Conservation (phyloP, 2,329 filamentous ascomycete species). For the Trichoderma atroviride region DNA sequence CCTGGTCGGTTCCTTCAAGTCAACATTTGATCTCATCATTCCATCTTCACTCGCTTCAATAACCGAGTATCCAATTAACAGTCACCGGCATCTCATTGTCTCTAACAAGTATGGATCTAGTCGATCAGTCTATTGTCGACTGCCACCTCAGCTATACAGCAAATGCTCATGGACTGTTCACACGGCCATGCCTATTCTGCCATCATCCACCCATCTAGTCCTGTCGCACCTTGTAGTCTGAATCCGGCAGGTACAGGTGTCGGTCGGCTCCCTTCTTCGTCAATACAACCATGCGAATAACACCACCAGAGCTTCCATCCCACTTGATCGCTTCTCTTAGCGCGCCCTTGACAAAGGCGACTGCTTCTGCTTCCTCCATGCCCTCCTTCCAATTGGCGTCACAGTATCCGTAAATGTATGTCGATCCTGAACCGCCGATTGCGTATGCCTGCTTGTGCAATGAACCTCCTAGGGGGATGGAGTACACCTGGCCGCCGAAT, state of each 20-base stretch:
- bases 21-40: background rate
- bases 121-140: conserved; percentile 3
- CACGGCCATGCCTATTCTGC: background rate
- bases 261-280: conserved; percentile 86
- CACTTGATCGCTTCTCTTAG: conserved; percentile 96
- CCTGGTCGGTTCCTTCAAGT: background rate
- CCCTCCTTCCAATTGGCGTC: conserved; percentile 93
- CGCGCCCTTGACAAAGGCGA: conserved; percentile 89
- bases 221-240: conserved; percentile 76
- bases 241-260: conserved; percentile 94
- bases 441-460: conserved; percentile 96
- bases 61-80: background rate
- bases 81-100: background rate
- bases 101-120: background rate
- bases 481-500: conserved; percentile 96
- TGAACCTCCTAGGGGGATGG: conserved; percentile 92
- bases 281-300: conserved; percentile 96
- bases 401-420: conserved; percentile 99
- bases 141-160: background rate
- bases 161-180: background rate
- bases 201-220: conserved; percentile 47
- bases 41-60: background rate
- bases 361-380: conserved; percentile 90
- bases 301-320: conserved; percentile 97
- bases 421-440: conserved; percentile 95